phyloP scores from a whole-genome alignment of 2,329 filamentous ascomycete genomes.

The Teratosphaeria pseudoeucalypti region DNA sequence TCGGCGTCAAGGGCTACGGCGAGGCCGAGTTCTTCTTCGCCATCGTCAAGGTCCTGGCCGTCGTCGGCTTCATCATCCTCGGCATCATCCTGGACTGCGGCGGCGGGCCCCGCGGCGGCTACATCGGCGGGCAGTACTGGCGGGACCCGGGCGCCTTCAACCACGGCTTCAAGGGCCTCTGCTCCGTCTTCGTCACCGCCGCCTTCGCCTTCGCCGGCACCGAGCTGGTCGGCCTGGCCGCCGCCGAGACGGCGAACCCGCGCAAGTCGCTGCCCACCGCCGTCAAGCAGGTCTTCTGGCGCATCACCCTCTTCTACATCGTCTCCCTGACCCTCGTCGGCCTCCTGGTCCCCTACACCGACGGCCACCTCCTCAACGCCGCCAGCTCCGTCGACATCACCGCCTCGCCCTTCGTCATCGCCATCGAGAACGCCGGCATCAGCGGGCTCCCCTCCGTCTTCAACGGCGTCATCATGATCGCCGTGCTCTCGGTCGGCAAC shows the following conservation, averaged over 20 bases:
- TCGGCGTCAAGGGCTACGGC: constrained; percentile 55
- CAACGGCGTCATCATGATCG: constrained; percentile 89
- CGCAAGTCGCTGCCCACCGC: constrained; percentile 74
- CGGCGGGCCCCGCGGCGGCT: constrained; percentile 60
- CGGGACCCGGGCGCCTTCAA: constrained; percentile 70
- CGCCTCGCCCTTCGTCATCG: constrained; percentile 87
- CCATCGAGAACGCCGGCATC: constrained; percentile 69
- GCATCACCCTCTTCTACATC: constrained; percentile 83
- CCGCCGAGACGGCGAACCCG: constrained; percentile 69
- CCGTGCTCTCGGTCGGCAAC: constrained; percentile 84
- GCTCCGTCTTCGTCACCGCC: constrained; percentile 65
- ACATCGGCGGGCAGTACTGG: constrained; percentile 76
- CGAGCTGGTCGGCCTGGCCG: constrained; percentile 65
- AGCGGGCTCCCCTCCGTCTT: constrained; percentile 73
- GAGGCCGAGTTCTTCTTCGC: constrained; percentile 31
- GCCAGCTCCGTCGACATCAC: constrained; percentile 53
- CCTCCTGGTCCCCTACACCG: constrained; percentile 65
- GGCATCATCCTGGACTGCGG: constrained; percentile 79
- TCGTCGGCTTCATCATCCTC: constrained; percentile 81
- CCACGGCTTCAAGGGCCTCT: constrained; percentile 75
- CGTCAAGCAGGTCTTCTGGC: constrained; percentile 91
- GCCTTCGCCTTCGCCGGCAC: constrained; percentile 69
- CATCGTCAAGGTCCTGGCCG: constrained; percentile 65
- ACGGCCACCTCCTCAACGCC: constrained; percentile 51
- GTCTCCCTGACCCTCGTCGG: constrained; percentile 72